Percentiles rank a stretch among this genome's conserved stretches.
Conservation (phyloP, 139 green algal genomes). For the Ettlia oleoabundans region DNA sequence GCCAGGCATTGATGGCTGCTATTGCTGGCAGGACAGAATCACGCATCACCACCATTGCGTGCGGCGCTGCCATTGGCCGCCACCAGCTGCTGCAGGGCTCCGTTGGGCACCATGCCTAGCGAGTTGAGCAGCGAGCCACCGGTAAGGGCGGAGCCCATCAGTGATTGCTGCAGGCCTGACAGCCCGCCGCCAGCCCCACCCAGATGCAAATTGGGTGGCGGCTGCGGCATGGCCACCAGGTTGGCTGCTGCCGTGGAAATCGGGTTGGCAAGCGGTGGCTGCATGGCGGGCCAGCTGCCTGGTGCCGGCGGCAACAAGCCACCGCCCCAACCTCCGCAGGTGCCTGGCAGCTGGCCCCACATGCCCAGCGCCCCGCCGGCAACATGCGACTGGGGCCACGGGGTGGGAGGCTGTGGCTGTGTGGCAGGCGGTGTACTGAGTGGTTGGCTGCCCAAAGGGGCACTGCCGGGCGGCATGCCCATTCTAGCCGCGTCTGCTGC, state of each 20-base stretch:
- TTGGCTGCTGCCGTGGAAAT: not conserved
- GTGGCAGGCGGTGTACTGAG: not conserved
- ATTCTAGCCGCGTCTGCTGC: not conserved
- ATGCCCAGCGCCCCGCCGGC: not conserved
- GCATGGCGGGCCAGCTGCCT: not conserved
- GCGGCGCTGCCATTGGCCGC: not conserved
- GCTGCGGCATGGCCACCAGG: not conserved
- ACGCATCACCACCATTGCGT: not conserved
- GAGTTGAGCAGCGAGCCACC: not conserved
- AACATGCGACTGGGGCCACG: not conserved
- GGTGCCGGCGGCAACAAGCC: not conserved
- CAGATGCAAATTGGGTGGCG: not conserved
- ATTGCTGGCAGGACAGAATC: too few relatives aligned
- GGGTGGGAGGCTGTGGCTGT: not conserved
- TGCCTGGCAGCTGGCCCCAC: not conserved
- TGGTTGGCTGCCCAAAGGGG: too few relatives aligned
- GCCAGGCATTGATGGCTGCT: too few relatives aligned
- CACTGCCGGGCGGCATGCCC: too few relatives aligned
- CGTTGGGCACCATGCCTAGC: not conserved
- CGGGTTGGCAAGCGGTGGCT: not conserved
- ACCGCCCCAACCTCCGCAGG: not conserved
- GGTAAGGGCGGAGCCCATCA: not conserved
- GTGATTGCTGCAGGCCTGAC: not conserved
- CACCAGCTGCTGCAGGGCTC: not conserved
- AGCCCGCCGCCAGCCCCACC: not conserved